Evolutionary conservation across 2,329 filamentous ascomycete genomes (phyloP).

Genomic region (Colletotrichum aenigma): DNA sequence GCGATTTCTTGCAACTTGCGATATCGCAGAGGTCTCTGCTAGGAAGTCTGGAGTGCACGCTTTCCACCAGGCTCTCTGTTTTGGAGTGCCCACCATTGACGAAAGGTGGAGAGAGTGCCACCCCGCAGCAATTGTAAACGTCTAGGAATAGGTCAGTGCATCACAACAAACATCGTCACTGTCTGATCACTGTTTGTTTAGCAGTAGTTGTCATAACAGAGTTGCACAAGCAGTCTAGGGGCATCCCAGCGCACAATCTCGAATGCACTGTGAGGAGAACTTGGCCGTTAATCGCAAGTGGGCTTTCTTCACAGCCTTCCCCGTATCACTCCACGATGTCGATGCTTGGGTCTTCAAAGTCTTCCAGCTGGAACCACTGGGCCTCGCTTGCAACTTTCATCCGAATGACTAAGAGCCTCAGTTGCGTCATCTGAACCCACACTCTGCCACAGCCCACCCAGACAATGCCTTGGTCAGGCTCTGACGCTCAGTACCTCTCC

Average conservation of each 20-base stretch:
- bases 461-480: not conserved
- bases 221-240: not conserved
- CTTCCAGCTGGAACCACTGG: not conserved
- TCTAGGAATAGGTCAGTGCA: constrained; percentile 1
- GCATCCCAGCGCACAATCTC: not conserved
- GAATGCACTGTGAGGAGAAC: not conserved
- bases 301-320: not conserved
- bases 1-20: not conserved
- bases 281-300: not conserved
- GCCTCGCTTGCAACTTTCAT: not conserved
- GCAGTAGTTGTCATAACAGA: not conserved
- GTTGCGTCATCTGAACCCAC: not conserved
- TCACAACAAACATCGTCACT: constrained; percentile 5
- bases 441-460: not conserved
- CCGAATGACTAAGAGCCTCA: not conserved
- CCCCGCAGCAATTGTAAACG: not conserved
- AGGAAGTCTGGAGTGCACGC: not conserved
- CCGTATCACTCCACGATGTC: not conserved
- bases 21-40: not conserved
- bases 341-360: not conserved
- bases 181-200: not conserved
- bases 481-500: not conserved
- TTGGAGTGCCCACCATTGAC: not conserved
- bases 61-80: not conserved
- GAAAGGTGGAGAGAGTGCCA: not conserved